Conservation (phyloP, 164 flowering plant genomes). For the Chloranthus sessilifolius region DNA sequence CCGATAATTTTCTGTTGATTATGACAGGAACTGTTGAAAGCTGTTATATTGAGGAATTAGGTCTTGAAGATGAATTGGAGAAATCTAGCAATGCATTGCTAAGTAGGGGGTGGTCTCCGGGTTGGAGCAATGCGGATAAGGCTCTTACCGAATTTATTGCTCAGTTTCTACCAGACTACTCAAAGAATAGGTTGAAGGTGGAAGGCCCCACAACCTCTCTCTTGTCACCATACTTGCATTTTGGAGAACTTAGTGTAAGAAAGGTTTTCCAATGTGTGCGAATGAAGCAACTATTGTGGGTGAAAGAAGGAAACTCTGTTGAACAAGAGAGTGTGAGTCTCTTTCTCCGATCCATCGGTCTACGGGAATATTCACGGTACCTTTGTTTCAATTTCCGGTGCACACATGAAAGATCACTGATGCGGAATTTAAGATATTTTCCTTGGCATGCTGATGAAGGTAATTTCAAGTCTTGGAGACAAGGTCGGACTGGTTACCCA, state of each 20-base stretch:
- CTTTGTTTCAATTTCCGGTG: constrained; percentile 89
- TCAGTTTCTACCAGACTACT: constrained; percentile 48
- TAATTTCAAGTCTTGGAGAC: constrained; percentile 85
- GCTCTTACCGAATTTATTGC: constrained; percentile 55
- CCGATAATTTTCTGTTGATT: too few species aligned
- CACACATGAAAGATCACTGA: constrained; percentile 73
- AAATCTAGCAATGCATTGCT: constrained; percentile 84
- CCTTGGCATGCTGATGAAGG: constrained; percentile 60
- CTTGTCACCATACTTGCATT: constrained; percentile 84
- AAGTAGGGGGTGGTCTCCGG: constrained; percentile 88
- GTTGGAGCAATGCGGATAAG: constrained; percentile 86
- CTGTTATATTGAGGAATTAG: constrained; percentile 69
- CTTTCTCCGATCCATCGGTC: constrained; percentile 72
- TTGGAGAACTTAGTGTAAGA: constrained; percentile 77
- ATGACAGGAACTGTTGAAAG: constrained; percentile 40
- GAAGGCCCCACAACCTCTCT: constrained; percentile 63
- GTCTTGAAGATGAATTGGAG: constrained; percentile 78
- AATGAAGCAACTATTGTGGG: constrained; percentile 67
- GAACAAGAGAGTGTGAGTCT: constrained; percentile 56
- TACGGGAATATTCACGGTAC: constrained; percentile 87
- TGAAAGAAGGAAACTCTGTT: constrained; percentile 41
- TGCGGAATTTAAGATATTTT: constrained; percentile 56
- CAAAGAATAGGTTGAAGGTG: constrained; percentile 49
- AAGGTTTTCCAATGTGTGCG: constrained; percentile 58
- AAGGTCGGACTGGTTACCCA: constrained; percentile 90